A percentile compares a stretch with the other conserved stretches of the same genome.
phyloP scores from a whole-genome alignment of 2,329 filamentous ascomycete species.

The Fusarium bulbicola region DNA sequence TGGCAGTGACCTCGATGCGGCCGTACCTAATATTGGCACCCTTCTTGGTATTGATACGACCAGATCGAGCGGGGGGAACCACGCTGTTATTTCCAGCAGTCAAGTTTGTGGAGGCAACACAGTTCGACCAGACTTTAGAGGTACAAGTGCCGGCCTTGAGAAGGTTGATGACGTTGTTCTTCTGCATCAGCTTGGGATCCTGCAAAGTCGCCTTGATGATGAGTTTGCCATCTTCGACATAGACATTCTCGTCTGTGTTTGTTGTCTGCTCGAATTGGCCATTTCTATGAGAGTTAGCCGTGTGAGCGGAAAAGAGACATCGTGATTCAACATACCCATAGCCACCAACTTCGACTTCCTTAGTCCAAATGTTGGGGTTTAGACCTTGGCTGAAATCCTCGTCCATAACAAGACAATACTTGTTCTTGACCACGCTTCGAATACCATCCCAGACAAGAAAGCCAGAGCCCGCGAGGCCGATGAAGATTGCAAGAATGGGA shows the following conservation, averaged over 20 bases:
- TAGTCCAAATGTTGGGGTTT: conserved; percentile 72
- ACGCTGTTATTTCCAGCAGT: conserved; percentile 76
- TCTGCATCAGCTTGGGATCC: conserved; percentile 70
- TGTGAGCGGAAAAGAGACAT: too few relatives aligned
- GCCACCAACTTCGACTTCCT: conserved; percentile 78
- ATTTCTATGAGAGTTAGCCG: conserved; percentile 61
- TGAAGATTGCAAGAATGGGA: conserved; percentile 73
- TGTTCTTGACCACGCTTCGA: conserved; percentile 75
- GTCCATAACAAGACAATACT: conserved; percentile 74
- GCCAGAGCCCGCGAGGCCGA: conserved; percentile 74
- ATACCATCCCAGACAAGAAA: conserved; percentile 82
- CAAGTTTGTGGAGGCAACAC: conserved; percentile 76
- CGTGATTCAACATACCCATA: conserved; percentile 68
- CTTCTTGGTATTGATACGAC: conserved; percentile 78
- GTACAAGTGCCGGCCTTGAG: conserved; percentile 73
- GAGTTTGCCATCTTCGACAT: conserved; percentile 73
- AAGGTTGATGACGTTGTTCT: conserved; percentile 75
- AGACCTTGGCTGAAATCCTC: conserved; percentile 71
- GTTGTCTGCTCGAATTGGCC: conserved; percentile 86
- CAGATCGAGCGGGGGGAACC: conserved; percentile 80
- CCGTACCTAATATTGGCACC: conserved; percentile 80
- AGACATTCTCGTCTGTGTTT: conserved; percentile 76
- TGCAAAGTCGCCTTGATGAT: conserved; percentile 82
- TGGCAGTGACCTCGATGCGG: conserved; percentile 81
- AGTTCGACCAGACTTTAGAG: conserved; percentile 63